Evolutionary conservation across 2,329 filamentous ascomycete species (phyloP), one percentile per base, ranked within the genome.

Genomic region (Diaporthe caulivora): DNA sequence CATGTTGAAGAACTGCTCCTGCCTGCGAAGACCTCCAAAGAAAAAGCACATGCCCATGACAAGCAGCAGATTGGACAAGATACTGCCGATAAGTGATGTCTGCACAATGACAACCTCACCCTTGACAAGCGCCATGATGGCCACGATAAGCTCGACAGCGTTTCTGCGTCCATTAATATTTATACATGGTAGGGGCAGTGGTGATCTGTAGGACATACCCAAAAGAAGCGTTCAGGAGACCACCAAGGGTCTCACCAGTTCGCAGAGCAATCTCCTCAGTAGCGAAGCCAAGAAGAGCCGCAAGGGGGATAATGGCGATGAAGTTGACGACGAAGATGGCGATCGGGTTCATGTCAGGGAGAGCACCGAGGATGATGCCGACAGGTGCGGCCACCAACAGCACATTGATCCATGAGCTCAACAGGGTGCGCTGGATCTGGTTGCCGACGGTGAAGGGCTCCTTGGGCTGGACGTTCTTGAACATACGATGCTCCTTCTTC

Each of bases 11-110:
- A 91, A 92, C 81, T 98, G 96, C 81, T 97, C 93, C 37, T 89
- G 80, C 37, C 95, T 91, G 74, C 93, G 92, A 77, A 97, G 82
- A 5, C 95, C 95, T 65, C 94, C 95, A 75, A 94, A 92, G 85
- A 97, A 97, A 87, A 97, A 98, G 81, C 92, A 97, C 91, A 95
- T 97, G 72, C 95, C 95, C 86, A 98, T 86, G 68, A 98, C 94
- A 18, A 98, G 89, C 4, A 98, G 89, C 73, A 98, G 83, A 81
- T 98, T 98, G 54, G 95, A 98, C 29, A 98, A 86, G 81, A 98
- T 97, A 82, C 93, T 95, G 72, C 95, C 95, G 75, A 98, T 94
- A 37, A 98, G 87, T 0, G 95, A 98, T 0, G 95, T 97, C 82
- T 98, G 95, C 9, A 98, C 95, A 75, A 98, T 97, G 44, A 93